A percentile compares a stretch with the other conserved stretches of the same genome.
These are phyloP conservation scores for Gaultheria prostrata DNA, from an alignment of 148 eudicot genomes.

Conservation along the genomic window DNA sequence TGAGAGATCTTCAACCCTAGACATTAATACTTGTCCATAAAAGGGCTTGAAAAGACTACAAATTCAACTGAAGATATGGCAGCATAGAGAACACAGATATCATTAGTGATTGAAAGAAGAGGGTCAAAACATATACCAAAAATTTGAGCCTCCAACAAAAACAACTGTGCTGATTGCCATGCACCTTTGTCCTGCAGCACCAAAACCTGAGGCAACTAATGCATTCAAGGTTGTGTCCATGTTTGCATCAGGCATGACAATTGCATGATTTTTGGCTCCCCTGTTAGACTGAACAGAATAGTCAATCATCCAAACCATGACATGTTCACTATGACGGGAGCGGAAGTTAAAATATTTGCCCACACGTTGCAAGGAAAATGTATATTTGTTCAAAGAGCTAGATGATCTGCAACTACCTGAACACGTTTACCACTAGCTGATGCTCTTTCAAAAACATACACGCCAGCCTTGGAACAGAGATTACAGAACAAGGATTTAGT, in stretches of 20 bases:
- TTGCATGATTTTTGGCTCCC: constrained; percentile 64
- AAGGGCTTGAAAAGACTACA: background rate
- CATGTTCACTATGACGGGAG: background rate
- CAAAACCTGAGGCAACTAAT: constrained; percentile 71
- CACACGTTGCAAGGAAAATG: constrained; percentile 2
- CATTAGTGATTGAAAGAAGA: background rate
- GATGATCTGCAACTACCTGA: constrained; percentile 40
- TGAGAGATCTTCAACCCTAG: background rate
- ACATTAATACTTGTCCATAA: background rate
- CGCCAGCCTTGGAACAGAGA: constrained; percentile 42
- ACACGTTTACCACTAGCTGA: constrained; percentile 55
- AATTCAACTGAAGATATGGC: background rate
- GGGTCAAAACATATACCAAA: constrained; percentile 41
- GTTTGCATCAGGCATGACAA: constrained; percentile 79
- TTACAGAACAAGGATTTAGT: constrained; percentile 7
- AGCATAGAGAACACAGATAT: background rate
- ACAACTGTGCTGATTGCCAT: constrained; percentile 58
- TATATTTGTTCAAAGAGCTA: constrained; percentile 16
- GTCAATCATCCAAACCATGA: constrained; percentile 17
- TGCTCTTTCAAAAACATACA: constrained; percentile 50
- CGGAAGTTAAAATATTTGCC: background rate
- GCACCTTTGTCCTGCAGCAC: constrained; percentile 64
- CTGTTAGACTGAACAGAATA: constrained; percentile 40
- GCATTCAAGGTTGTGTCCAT: constrained; percentile 60
- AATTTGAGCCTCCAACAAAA: constrained; percentile 62